A percentile compares a stretch with the other conserved stretches of the same genome.
phyloP scores from a whole-genome alignment of 2,329 filamentous ascomycete genomes.

The Diaporthe vaccinii region DNA sequence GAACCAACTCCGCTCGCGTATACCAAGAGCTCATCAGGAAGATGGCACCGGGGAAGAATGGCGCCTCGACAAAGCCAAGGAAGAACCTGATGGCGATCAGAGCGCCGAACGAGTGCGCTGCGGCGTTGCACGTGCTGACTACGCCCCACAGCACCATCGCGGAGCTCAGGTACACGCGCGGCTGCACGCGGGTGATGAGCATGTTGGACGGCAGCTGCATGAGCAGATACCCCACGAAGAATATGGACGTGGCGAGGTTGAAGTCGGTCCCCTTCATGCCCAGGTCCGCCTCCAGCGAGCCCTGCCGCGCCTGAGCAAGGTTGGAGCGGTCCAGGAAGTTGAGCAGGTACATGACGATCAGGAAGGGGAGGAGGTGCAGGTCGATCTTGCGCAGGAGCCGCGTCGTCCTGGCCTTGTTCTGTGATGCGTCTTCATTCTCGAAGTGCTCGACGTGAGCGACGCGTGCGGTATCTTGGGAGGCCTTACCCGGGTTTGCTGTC shows the following conservation, averaged over 20 bases:
- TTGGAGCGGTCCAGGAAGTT: constrained; percentile 68
- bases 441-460: constrained; percentile 25
- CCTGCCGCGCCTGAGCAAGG: constrained; percentile 67
- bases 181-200: constrained; percentile 63
- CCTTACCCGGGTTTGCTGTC: neutral
- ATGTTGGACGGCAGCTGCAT: constrained; percentile 75
- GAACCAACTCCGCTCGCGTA: constrained; percentile 57
- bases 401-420: constrained; percentile 34
- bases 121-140: constrained; percentile 61
- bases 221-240: constrained; percentile 71
- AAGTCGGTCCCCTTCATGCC: constrained; percentile 69
- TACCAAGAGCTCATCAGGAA: constrained; percentile 63
- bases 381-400: constrained; percentile 65
- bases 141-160: constrained; percentile 59
- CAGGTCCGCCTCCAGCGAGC: constrained; percentile 66
- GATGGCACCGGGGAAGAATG: constrained; percentile 64
- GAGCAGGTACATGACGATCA: constrained; percentile 68
- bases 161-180: constrained; percentile 65
- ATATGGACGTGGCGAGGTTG: constrained; percentile 66
- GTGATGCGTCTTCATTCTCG: constrained; percentile 33
- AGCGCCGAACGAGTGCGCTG: constrained; percentile 56
- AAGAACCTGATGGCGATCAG: constrained; percentile 63
- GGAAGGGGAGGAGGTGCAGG: constrained; percentile 62
- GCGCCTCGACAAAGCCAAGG: constrained; percentile 59
- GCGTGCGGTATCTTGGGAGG: constrained; percentile 14